A percentile compares a stretch with the other conserved stretches of the same genome.
phyloP scores from a whole-genome alignment of 2,329 filamentous ascomycete genomes.

The Fusarium algeriense region DNA sequence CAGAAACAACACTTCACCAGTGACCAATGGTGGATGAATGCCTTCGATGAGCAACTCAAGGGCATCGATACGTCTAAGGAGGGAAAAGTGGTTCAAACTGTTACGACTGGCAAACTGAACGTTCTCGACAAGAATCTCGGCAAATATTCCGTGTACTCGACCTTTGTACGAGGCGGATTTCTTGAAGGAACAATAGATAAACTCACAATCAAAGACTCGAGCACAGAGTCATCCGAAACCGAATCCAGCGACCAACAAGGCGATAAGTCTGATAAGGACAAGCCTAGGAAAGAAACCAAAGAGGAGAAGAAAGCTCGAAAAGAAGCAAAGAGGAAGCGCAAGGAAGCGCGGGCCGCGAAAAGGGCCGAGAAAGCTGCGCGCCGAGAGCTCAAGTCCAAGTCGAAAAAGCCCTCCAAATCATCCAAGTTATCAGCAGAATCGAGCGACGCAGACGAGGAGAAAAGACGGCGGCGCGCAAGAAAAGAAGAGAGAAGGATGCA shows the following conservation, averaged over 20 bases:
- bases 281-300: slow-evolving; percentile 56
- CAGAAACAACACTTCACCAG: slow-evolving; percentile 75
- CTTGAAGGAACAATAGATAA: slow-evolving; percentile 76
- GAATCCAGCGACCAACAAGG: slow-evolving; percentile 51
- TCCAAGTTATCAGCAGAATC: slow-evolving; percentile 47
- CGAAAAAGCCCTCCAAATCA: slow-evolving; percentile 45
- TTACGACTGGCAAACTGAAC: slow-evolving; percentile 66
- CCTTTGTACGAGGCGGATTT: slow-evolving; percentile 85
- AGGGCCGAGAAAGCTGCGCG: slow-evolving; percentile 43
- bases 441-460: slow-evolving; percentile 57
- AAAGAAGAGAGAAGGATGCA: slow-evolving; percentile 57
- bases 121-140: slow-evolving; percentile 66
- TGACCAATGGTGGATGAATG: slow-evolving; percentile 97
- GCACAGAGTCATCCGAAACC: slow-evolving; percentile 45
- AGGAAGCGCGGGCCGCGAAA: slow-evolving; percentile 44
- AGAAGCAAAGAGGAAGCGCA: slow-evolving; percentile 50
- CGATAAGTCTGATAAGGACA: slow-evolving; percentile 20
- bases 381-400: slow-evolving; percentile 42
- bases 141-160: slow-evolving; percentile 79
- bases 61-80: slow-evolving; percentile 75
- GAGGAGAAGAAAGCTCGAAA: slow-evolving; percentile 56
- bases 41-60: slow-evolving; percentile 91
- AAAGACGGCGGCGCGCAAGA: slow-evolving; percentile 57
- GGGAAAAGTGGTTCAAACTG: slow-evolving; percentile 68
- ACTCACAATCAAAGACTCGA: slow-evolving; percentile 45